Evolutionary conservation across 2,329 filamentous ascomycete genomes (phyloP).

Genomic region (Myriosclerotinia duriaeana): DNA sequence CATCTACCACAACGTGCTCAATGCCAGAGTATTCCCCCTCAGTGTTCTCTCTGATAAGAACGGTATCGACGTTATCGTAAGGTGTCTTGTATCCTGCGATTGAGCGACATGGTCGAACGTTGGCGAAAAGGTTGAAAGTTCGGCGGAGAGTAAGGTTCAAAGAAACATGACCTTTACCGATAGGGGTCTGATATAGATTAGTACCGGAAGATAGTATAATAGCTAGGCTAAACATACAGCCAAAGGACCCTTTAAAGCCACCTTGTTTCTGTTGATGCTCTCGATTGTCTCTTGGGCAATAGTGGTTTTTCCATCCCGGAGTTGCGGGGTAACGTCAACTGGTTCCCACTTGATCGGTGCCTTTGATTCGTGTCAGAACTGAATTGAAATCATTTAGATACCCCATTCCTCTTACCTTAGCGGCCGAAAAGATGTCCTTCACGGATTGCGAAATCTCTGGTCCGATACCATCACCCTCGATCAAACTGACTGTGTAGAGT

Average conservation of each 20-base stretch:
- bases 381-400: conserved; percentile 20
- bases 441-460: conserved; percentile 97
- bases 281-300: conserved; percentile 91
- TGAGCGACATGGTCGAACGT: conserved; percentile 95
- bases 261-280: conserved; percentile 92
- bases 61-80: conserved; percentile 94
- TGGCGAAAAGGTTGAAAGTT: conserved; percentile 99
- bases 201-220: conserved; percentile 26
- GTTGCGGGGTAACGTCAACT: conserved; percentile 88
- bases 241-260: conserved; percentile 96
- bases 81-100: conserved; percentile 98
- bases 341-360: conserved; percentile 95
- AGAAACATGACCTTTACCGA: conserved; percentile 98
- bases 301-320: conserved; percentile 93
- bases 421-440: conserved; percentile 97
- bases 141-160: conserved; percentile 97
- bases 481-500: conserved; percentile 93
- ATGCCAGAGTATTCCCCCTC: conserved; percentile 99
- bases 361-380: conserved; percentile 47
- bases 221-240: conserved; percentile 60
- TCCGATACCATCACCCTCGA: conserved; percentile 98
- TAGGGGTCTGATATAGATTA: conserved; percentile 64
- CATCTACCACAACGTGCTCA: conserved; percentile 96
- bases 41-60: conserved; percentile 98
- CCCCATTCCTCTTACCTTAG: conserved; percentile 63